Conservation (phyloP, 345 rosid species). For the Linum tenue region DNA sequence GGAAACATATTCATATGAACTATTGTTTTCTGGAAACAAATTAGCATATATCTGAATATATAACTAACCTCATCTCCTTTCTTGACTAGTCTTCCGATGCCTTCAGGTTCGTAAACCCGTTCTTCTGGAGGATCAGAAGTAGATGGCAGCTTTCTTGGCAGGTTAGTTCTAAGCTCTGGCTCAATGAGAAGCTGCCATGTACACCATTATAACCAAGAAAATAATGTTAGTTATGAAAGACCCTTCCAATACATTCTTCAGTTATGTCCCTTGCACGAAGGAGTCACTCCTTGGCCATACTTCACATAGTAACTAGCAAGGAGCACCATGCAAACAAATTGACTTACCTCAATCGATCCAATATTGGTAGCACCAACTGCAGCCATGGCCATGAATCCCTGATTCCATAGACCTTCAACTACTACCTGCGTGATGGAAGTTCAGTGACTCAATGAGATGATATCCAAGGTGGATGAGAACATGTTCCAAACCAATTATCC, state of each 20-base stretch:
- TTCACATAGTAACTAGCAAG: too few relatives aligned
- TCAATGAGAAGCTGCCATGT: slow-evolving; percentile 71
- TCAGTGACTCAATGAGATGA: not conserved
- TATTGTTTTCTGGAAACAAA: not conserved
- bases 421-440: slow-evolving; percentile 46
- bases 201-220: not conserved
- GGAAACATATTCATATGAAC: too few relatives aligned
- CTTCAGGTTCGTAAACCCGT: slow-evolving; percentile 58
- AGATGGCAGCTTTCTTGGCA: slow-evolving; percentile 52
- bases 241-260: too few relatives aligned
- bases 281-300: too few relatives aligned
- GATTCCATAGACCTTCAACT: slow-evolving; percentile 83
- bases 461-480: not conserved
- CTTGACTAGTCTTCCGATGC: slow-evolving; percentile 56
- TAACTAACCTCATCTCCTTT: slow-evolving; percentile 78
- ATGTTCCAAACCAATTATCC: too few relatives aligned
- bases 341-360: slow-evolving; percentile 82
- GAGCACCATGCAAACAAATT: not conserved
- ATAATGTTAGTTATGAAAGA: not conserved
- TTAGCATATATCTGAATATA: not conserved
- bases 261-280: too few relatives aligned
- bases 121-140: slow-evolving; percentile 61
- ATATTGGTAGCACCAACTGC: slow-evolving; percentile 93
- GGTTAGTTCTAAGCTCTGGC: slow-evolving; percentile 73
- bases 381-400: slow-evolving; percentile 85